A percentile compares a stretch with the other conserved stretches of the same genome.
These are phyloP conservation scores for Acidomyces sp. DNA, from an alignment of 495 filamentous ascomycete genomes.

Conservation along the genomic window DNA sequence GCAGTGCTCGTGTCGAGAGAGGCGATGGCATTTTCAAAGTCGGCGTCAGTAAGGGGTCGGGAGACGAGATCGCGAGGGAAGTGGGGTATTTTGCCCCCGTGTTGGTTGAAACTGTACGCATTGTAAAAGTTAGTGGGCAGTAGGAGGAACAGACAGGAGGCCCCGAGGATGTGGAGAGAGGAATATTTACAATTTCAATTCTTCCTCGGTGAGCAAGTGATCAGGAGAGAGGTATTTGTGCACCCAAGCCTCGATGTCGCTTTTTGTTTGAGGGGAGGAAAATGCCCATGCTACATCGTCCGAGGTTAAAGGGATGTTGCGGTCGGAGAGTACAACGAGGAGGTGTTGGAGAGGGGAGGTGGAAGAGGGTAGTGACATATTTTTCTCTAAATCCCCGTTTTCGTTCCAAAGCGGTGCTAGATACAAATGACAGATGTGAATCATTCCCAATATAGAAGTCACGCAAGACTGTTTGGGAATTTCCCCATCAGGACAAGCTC, in stretches of 20 bases:
- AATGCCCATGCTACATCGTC: slow-evolving; percentile 28
- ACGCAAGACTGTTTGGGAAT: too few relatives aligned
- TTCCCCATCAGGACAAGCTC: too few relatives aligned
- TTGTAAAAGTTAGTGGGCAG: slow-evolving; percentile 2
- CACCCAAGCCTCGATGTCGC: slow-evolving; percentile 21
- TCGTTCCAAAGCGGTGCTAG: too few relatives aligned
- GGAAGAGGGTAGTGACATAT: neutral
- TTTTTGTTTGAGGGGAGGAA: slow-evolving; percentile 20
- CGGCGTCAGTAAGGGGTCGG: slow-evolving; percentile 23
- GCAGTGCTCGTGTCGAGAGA: slow-evolving; percentile 26
- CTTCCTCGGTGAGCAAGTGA: slow-evolving; percentile 27
- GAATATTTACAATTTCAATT: slow-evolving; percentile 26
- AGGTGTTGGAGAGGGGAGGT: slow-evolving; percentile 15
- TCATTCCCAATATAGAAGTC: too few relatives aligned
- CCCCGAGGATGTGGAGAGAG: too few relatives aligned
- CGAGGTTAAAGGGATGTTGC: slow-evolving; percentile 19
- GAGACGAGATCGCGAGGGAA: too few relatives aligned
- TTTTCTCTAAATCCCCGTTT: neutral
- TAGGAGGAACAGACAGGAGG: neutral
- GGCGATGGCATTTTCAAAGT: slow-evolving; percentile 23
- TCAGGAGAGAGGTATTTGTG: slow-evolving; percentile 22
- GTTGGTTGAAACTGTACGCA: slow-evolving; percentile 1
- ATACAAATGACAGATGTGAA: too few relatives aligned
- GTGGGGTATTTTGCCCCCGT: slow-evolving; percentile 7
- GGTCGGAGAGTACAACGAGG: slow-evolving; percentile 25